phyloP scores from a whole-genome alignment of 2,329 filamentous ascomycete species.

The Tolypocladium sp. region DNA sequence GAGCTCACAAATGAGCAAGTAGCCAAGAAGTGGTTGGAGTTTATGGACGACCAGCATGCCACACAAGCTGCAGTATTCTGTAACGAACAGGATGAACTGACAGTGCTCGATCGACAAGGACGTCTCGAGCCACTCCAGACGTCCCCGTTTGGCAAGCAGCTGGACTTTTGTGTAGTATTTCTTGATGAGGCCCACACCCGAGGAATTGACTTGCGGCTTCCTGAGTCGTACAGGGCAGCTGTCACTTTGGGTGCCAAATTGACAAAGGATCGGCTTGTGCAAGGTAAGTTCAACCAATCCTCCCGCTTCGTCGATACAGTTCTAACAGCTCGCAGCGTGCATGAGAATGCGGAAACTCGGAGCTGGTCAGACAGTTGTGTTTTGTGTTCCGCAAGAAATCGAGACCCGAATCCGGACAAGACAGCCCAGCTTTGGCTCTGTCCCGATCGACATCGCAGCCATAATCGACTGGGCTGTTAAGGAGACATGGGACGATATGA shows the following conservation, averaged over 20 bases:
- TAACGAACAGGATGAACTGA: conserved; percentile 41
- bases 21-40: conserved; percentile 41
- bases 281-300: conserved; percentile 38
- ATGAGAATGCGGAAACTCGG: conserved; percentile 61
- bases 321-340: conserved; percentile 36
- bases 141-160: conserved; percentile 47
- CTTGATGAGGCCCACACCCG: conserved; percentile 62
- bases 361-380: conserved; percentile 52
- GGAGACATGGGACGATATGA: conserved; percentile 44
- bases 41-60: neutral
- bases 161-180: conserved; percentile 53
- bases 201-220: conserved; percentile 57
- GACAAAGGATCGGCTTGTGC: conserved; percentile 59
- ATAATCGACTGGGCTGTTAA: conserved; percentile 51
- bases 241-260: conserved; percentile 56
- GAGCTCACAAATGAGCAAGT: conserved; percentile 49
- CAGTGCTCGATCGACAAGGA: conserved; percentile 39
- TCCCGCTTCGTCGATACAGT: neutral
- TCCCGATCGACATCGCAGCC: conserved; percentile 29
- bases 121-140: conserved; percentile 37
- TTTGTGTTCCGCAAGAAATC: conserved; percentile 51
- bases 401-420: conserved; percentile 34
- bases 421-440: conserved; percentile 19
- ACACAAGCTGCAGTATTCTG: conserved; percentile 42
- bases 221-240: conserved; percentile 46